Evolutionary conservation across 768 basidiomycete species (phyloP).

Genomic region (Suillus ampliporus): DNA sequence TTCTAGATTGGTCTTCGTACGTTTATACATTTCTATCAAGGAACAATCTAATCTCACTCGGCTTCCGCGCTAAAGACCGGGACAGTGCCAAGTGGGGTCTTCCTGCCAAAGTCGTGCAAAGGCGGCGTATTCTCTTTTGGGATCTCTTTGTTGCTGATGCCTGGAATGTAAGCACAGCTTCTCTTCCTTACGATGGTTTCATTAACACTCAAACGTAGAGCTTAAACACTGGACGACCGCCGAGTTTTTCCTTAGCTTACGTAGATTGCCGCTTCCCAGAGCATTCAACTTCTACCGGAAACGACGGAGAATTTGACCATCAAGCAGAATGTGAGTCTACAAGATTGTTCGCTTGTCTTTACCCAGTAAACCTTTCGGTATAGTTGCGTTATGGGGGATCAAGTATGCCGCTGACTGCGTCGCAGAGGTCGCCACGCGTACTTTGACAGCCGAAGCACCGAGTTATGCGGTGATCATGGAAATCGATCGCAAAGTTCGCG

Average conservation of each 20-base stretch:
- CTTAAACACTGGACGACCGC: slow-evolving; percentile 72
- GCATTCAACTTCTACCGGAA: slow-evolving; percentile 19
- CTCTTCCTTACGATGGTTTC: neutral
- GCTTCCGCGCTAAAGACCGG: slow-evolving; percentile 47
- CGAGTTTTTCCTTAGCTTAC: slow-evolving; percentile 67
- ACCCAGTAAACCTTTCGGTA: slow-evolving; percentile 8
- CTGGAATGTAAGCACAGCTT: slow-evolving; percentile 58
- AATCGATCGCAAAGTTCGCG: slow-evolving; percentile 69
- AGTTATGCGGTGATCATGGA: slow-evolving; percentile 70
- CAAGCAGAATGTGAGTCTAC: slow-evolving; percentile 32
- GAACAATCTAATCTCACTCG: slow-evolving; percentile 16
- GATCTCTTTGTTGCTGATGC: slow-evolving; percentile 75
- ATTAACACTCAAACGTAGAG: slow-evolving; percentile 49
- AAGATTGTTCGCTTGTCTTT: slow-evolving; percentile 7
- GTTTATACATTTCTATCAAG: slow-evolving; percentile 34
- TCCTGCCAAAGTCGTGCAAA: slow-evolving; percentile 63
- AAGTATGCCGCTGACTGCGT: slow-evolving; percentile 71
- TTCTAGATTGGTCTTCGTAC: slow-evolving; percentile 69
- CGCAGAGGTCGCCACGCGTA: slow-evolving; percentile 64
- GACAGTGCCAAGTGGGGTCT: slow-evolving; percentile 71
- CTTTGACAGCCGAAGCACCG: slow-evolving; percentile 67
- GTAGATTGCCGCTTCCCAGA: slow-evolving; percentile 70
- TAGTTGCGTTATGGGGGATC: slow-evolving; percentile 66
- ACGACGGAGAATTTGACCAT: slow-evolving; percentile 26
- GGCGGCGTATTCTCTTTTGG: slow-evolving; percentile 77